Conservation (phyloP, 1,284 basidiomycete genomes). For the Somion occarium region DNA sequence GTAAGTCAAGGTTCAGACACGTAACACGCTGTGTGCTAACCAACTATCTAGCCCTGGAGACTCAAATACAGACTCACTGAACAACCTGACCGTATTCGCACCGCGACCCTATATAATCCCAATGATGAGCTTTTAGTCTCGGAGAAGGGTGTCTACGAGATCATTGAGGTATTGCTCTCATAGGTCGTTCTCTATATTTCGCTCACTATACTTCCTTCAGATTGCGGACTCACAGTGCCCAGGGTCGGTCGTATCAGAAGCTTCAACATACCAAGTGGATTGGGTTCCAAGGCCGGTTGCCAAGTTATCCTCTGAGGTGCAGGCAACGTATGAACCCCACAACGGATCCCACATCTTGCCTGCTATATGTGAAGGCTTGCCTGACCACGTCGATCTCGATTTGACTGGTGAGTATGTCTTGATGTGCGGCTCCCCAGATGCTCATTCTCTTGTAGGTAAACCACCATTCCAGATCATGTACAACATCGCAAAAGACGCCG, state of each 20-base stretch:
- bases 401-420: slow-evolving; percentile 54
- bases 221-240: slow-evolving; percentile 83
- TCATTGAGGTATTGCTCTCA: slow-evolving; percentile 76
- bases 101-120: slow-evolving; percentile 48
- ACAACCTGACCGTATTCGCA: slow-evolving; percentile 40
- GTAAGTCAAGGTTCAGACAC: slow-evolving; percentile 40
- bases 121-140: slow-evolving; percentile 72
- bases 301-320: slow-evolving; percentile 50
- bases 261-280: slow-evolving; percentile 65
- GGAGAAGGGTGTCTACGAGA: slow-evolving; percentile 72
- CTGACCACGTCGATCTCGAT: slow-evolving; percentile 77
- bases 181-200: slow-evolving; percentile 15
- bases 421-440: slow-evolving; percentile 1
- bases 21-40: background rate
- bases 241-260: slow-evolving; percentile 60
- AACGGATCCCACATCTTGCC: slow-evolving; percentile 69
- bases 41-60: slow-evolving; percentile 70
- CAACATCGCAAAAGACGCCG: slow-evolving; percentile 63
- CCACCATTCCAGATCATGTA: slow-evolving; percentile 87
- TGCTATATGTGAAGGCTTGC: slow-evolving; percentile 77
- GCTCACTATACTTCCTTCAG: slow-evolving; percentile 31
- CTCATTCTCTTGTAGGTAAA: slow-evolving; percentile 49
- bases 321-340: slow-evolving; percentile 48
- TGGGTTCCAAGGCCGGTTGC: slow-evolving; percentile 74
- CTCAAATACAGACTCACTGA: slow-evolving; percentile 67